A percentile compares a stretch with the other conserved stretches of the same genome.
Evolutionary conservation across 148 eudicot genomes (phyloP).

Genomic region (Diospyros lotus): DNA sequence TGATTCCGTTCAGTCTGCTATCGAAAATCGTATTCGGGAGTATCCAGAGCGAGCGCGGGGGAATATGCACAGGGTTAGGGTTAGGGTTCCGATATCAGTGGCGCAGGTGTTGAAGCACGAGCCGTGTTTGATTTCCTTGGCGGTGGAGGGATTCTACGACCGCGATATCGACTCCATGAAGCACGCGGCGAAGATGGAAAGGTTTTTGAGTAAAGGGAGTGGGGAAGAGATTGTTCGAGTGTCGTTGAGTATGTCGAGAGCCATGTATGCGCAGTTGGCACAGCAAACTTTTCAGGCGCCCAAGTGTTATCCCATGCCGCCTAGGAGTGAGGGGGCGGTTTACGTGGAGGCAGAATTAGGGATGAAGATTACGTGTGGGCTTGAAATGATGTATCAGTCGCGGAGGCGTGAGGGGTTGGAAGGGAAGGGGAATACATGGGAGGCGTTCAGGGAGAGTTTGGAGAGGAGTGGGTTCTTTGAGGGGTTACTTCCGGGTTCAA

Average conservation of each 20-base stretch:
- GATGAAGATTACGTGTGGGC: slow-evolving; percentile 90
- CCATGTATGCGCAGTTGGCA: slow-evolving; percentile 86
- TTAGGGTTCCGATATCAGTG: slow-evolving; percentile 68
- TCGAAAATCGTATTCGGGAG: slow-evolving; percentile 37
- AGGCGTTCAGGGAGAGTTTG: slow-evolving; percentile 64
- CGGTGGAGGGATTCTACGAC: slow-evolving; percentile 89
- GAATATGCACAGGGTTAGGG: slow-evolving; percentile 65
- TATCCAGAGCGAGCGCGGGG: slow-evolving; percentile 46
- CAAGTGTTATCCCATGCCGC: slow-evolving; percentile 69
- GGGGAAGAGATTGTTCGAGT: slow-evolving; percentile 63
- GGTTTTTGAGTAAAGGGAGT: slow-evolving; percentile 57
- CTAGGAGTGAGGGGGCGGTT: slow-evolving; percentile 37
- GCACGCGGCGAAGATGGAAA: slow-evolving; percentile 69
- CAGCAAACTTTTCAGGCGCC: slow-evolving; percentile 96
- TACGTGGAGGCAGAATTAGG: slow-evolving; percentile 83
- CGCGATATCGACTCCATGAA: slow-evolving; percentile 90
- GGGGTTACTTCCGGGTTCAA: slow-evolving; percentile 75
- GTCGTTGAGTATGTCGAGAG: slow-evolving; percentile 68
- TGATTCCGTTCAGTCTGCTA: slow-evolving; percentile 37
- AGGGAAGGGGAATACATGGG: slow-evolving; percentile 87
- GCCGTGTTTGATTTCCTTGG: slow-evolving; percentile 58
- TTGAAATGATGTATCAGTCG: slow-evolving; percentile 93
- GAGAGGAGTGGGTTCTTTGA: slow-evolving; percentile 70
- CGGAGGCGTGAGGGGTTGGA: slow-evolving; percentile 57
- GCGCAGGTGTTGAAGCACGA: slow-evolving; percentile 78